phyloP scores from a whole-genome alignment of 441 rosid genomes.

The Gossypium davidsonii region DNA sequence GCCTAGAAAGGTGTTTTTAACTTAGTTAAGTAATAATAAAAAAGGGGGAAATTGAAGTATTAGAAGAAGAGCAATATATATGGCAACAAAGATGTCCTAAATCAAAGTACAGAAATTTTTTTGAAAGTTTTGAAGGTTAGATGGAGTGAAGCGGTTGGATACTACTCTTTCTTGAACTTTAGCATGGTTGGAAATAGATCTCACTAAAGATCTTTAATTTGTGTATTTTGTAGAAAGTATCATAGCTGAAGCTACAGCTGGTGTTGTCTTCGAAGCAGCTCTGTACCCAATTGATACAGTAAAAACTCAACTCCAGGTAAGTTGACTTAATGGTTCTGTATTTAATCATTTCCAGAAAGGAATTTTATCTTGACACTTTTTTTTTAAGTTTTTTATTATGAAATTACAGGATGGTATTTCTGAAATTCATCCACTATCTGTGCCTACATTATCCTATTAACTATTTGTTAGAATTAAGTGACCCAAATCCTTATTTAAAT shows the following conservation, averaged over 20 bases:
- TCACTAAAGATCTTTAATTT: not conserved
- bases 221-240: constrained; percentile 62
- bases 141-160: no score
- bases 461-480: no score
- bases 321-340: constrained; percentile 14
- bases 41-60: no score
- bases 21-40: no score
- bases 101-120: no score
- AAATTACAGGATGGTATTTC: not conserved
- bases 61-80: no score
- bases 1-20: no score
- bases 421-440: not conserved
- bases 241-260: constrained; percentile 71
- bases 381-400: not conserved
- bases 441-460: no score
- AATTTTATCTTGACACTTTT: not conserved
- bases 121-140: no score
- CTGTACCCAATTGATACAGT: constrained; percentile 70
- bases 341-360: not conserved
- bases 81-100: no score
- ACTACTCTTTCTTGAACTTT: not conserved
- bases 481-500: no score
- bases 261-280: constrained; percentile 67
- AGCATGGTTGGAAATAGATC: not conserved
- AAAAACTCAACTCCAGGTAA: constrained; percentile 67